phyloP scores from a whole-genome alignment of 257 asterid species.

The Solanum piurae region DNA sequence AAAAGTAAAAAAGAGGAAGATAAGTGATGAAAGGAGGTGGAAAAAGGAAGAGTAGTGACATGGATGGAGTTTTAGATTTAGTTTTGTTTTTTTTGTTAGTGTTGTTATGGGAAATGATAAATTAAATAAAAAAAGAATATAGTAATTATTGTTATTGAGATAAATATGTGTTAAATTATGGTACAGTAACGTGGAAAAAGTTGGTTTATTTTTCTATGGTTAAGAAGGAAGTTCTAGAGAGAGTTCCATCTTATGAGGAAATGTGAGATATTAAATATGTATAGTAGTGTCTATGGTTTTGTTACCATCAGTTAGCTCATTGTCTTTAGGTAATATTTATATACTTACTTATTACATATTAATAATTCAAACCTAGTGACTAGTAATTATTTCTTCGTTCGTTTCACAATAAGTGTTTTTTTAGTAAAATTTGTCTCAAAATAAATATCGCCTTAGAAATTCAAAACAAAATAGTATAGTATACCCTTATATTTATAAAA shows the following conservation, averaged over 20 bases:
- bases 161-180: not conserved
- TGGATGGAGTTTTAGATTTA: slow-evolving; percentile 3
- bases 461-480: too few species aligned
- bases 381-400: too few species aligned
- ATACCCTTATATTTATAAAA: too few species aligned
- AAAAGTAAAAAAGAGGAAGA: slow-evolving; percentile 3
- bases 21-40: slow-evolving; percentile 5
- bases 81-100: not conserved
- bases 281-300: not conserved
- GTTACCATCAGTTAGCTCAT: not conserved
- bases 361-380: too few species aligned
- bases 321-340: not conserved
- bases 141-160: not conserved
- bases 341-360: not conserved
- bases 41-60: slow-evolving; percentile 7
- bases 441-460: too few species aligned
- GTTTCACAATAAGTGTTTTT: accelerated
- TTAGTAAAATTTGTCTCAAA: too few species aligned
- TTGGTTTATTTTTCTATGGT: slow-evolving; percentile 7
- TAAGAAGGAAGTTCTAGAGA: not conserved
- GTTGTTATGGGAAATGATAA: not conserved
- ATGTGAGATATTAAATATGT: not conserved
- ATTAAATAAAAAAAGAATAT: not conserved
- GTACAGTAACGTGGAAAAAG: not conserved
- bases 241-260: slow-evolving; percentile 5